Conservation (phyloP, 192 early-diverging fungal species). For the Backusella macrospora region DNA sequence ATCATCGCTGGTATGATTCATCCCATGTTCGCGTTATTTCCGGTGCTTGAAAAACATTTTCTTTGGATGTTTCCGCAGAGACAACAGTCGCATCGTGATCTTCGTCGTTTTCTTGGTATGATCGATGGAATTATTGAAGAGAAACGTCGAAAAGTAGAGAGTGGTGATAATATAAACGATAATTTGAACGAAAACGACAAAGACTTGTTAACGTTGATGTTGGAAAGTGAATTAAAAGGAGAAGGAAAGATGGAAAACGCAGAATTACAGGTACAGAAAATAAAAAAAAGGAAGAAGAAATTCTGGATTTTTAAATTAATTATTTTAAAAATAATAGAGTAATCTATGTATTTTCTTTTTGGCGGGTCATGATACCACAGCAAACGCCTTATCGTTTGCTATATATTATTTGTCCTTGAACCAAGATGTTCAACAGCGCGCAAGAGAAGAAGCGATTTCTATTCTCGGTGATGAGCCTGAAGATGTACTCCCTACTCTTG, state of each 20-base stretch:
- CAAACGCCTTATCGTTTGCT: constrained; percentile 52
- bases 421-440: constrained; percentile 54
- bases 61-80: constrained; percentile 7
- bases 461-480: constrained; percentile 55
- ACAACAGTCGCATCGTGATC: background rate
- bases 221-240: constrained; percentile 24
- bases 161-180: background rate
- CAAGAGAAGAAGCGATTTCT: constrained; percentile 51
- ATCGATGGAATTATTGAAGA: constrained; percentile 27
- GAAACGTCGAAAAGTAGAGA: constrained; percentile 1
- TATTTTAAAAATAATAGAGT: constrained; percentile 3
- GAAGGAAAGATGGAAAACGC: background rate
- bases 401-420: constrained; percentile 55
- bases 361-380: constrained; percentile 62
- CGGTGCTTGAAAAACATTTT: background rate
- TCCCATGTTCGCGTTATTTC: background rate
- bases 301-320: background rate
- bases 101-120: constrained; percentile 7
- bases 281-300: background rate
- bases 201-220: constrained; percentile 37
- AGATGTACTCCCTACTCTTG: constrained; percentile 53
- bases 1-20: background rate
- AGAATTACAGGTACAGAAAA: constrained; percentile 9
- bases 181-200: constrained; percentile 19
- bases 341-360: constrained; percentile 52